These are phyloP conservation scores for Saturnispora mendoncae DNA, from an alignment of 805 yeast genomes.

Conservation along the genomic window DNA sequence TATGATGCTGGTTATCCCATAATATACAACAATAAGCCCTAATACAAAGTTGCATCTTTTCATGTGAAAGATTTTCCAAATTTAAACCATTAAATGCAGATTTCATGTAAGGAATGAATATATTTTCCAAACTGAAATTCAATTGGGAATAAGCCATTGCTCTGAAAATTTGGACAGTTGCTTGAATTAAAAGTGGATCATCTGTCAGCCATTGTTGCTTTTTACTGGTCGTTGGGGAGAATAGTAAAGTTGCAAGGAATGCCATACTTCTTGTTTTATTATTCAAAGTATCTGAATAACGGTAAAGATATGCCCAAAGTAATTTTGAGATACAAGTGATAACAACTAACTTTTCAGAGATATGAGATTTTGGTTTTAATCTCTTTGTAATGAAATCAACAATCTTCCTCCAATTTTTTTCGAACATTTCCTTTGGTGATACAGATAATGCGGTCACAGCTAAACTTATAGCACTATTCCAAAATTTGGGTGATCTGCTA, in stretches of 20 bases:
- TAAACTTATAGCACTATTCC: constrained; percentile 62
- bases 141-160: constrained; percentile 71
- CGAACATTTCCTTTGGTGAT: constrained; percentile 67
- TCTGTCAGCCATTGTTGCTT: constrained; percentile 72
- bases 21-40: constrained; percentile 66
- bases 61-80: constrained; percentile 60
- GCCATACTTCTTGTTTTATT: constrained; percentile 77
- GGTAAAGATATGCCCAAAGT: constrained; percentile 81
- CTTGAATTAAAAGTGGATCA: constrained; percentile 51
- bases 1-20: constrained; percentile 47
- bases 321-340: constrained; percentile 64
- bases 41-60: constrained; percentile 59
- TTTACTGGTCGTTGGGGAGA: constrained; percentile 36
- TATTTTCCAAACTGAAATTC: constrained; percentile 71
- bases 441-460: constrained; percentile 72
- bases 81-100: constrained; percentile 47
- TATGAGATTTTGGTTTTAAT: constrained; percentile 51
- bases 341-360: constrained; percentile 43
- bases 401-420: constrained; percentile 59
- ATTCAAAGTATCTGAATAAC: constrained; percentile 83
- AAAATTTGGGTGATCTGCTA: constrained; percentile 36
- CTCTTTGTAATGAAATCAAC: constrained; percentile 55
- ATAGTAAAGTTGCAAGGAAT: constrained; percentile 48
- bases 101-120: constrained; percentile 60
- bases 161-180: constrained; percentile 66